Evolutionary conservation across 2,329 filamentous ascomycete species (phyloP).

Genomic region (Microcera coccophila): DNA sequence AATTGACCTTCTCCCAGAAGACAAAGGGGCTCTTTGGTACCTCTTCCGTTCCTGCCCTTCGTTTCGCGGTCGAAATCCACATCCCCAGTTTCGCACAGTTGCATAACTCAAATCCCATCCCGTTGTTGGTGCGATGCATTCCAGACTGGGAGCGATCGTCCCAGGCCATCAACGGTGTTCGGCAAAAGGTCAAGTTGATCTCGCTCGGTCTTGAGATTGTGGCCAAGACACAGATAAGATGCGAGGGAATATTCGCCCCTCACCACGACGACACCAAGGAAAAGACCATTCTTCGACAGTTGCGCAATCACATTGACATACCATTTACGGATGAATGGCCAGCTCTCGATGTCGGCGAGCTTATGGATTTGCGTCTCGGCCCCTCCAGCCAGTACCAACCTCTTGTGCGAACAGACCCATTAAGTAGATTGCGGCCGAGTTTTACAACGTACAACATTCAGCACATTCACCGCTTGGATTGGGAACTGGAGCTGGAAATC

Average conservation of each 20-base stretch:
- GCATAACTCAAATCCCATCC: conserved; percentile 19
- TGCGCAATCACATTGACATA: background rate
- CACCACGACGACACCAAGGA: background rate
- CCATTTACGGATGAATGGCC: conserved; percentile 2
- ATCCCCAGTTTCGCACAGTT: conserved; percentile 31
- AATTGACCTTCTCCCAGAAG: conserved; percentile 33
- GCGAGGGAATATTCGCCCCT: conserved; percentile 2
- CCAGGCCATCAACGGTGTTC: conserved; percentile 6
- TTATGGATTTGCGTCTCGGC: conserved; percentile 6
- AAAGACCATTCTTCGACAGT: conserved; percentile 3
- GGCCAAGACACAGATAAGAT: conserved; percentile 5
- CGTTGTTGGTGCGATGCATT: conserved; percentile 15
- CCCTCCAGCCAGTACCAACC: background rate
- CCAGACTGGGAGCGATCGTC: conserved; percentile 16
- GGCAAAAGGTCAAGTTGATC: conserved; percentile 13
- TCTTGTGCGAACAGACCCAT: too few species aligned
- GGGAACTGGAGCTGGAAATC: conserved; percentile 5
- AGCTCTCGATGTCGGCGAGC: conserved; percentile 10
- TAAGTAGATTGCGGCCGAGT: conserved; percentile 8
- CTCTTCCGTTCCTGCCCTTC: conserved; percentile 32
- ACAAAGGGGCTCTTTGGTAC: conserved; percentile 30
- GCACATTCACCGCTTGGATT: conserved; percentile 20
- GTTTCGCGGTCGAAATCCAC: conserved; percentile 24
- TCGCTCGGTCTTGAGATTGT: conserved; percentile 7
- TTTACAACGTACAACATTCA: conserved; percentile 27